These are phyloP conservation scores for Eucalyptus polybractea DNA, from an alignment of 345 rosid species.

Conservation along the genomic window DNA sequence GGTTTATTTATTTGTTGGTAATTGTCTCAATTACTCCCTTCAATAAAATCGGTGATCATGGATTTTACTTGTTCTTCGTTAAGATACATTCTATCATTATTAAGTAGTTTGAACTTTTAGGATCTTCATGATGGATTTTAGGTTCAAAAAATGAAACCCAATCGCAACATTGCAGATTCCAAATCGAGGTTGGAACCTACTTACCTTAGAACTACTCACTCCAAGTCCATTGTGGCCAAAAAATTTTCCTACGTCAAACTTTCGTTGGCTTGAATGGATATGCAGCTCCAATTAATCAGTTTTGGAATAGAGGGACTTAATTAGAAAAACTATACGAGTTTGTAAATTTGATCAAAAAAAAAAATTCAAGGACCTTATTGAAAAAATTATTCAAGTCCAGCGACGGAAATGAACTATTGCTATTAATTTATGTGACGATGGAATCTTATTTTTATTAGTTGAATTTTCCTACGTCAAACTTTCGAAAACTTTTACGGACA, in stretches of 20 bases:
- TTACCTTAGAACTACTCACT: background rate
- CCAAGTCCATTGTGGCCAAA: background rate
- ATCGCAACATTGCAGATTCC: background rate
- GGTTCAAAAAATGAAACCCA: background rate
- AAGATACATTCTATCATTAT: background rate
- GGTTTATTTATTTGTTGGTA: too few relatives aligned
- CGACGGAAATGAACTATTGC: background rate
- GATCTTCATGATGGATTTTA: background rate
- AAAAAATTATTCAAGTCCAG: background rate
- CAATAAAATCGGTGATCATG: background rate
- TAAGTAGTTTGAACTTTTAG: background rate
- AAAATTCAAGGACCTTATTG: background rate
- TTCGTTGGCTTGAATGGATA: background rate
- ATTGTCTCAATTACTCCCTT: background rate
- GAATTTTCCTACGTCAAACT: background rate
- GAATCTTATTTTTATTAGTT: background rate
- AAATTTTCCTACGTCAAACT: background rate
- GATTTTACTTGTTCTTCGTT: background rate
- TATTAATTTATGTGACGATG: background rate
- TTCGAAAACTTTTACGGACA: background rate
- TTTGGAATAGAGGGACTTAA: background rate
- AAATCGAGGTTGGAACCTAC: background rate
- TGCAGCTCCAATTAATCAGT: background rate
- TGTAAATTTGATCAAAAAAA: background rate
- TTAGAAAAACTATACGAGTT: background rate